phyloP scores from a whole-genome alignment of 2,329 filamentous ascomycete species.

The Ophiostoma montium region DNA sequence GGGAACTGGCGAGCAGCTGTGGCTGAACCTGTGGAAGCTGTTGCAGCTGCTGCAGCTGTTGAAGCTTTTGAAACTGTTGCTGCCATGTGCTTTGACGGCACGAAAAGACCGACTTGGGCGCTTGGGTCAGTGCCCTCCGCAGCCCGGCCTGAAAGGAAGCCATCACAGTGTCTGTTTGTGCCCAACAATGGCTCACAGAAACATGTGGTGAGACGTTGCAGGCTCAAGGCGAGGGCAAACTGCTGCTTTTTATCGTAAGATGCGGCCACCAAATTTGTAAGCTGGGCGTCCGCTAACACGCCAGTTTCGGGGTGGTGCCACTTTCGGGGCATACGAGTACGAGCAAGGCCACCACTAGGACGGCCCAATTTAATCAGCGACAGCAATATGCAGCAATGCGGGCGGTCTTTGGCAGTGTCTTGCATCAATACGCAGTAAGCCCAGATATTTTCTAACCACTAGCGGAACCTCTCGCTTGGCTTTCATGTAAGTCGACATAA shows the following conservation, averaged over 20 bases:
- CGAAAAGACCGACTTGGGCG: slow-evolving; percentile 23
- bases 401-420: too few species aligned
- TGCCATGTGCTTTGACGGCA: slow-evolving; percentile 34
- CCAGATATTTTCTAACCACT: too few species aligned
- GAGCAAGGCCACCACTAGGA: slow-evolving; percentile 8
- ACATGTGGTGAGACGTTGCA: background rate
- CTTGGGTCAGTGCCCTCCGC: slow-evolving; percentile 15
- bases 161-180: slow-evolving; percentile 13
- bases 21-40: background rate
- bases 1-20: background rate
- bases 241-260: slow-evolving; percentile 4
- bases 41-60: background rate
- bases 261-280: background rate
- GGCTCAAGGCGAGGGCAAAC: background rate
- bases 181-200: background rate
- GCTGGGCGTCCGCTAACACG: background rate
- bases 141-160: slow-evolving; percentile 18
- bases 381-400: slow-evolving; percentile 4
- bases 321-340: background rate
- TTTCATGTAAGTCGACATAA: too few species aligned
- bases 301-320: background rate
- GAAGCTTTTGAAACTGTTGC: slow-evolving; percentile 10
- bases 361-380: slow-evolving; percentile 9
- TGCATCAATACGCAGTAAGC: too few species aligned
- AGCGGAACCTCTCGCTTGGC: too few species aligned